phyloP scores from a whole-genome alignment of 2,329 filamentous ascomycete species.

The Colletotrichum sp. region DNA sequence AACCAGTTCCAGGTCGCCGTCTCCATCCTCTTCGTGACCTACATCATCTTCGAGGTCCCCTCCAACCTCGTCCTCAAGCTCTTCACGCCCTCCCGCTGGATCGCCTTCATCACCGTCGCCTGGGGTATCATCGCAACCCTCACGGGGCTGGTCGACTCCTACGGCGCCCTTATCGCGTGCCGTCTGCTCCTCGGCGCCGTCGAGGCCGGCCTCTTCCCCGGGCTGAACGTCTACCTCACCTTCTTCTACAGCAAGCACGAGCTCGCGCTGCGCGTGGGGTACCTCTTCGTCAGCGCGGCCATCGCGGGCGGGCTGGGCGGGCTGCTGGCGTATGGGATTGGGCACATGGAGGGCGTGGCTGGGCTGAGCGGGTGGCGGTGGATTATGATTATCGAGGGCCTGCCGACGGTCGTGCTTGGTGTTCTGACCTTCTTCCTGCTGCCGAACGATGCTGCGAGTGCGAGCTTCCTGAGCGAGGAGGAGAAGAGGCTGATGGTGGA shows the following conservation, averaged over 20 bases:
- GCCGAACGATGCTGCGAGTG: constrained; percentile 53
- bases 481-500: constrained; percentile 37
- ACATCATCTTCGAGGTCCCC: constrained; percentile 65
- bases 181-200: constrained; percentile 72
- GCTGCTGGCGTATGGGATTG: constrained; percentile 75
- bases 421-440: constrained; percentile 57
- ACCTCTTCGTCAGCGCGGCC: constrained; percentile 74
- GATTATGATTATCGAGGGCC: constrained; percentile 66
- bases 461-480: constrained; percentile 26
- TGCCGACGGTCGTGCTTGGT: constrained; percentile 55
- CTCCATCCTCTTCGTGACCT: constrained; percentile 72
- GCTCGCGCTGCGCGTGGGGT: constrained; percentile 74
- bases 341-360: constrained; percentile 70
- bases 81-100: constrained; percentile 66
- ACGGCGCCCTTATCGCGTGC: constrained; percentile 69
- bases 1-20: constrained; percentile 76
- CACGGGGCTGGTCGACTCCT: constrained; percentile 71
- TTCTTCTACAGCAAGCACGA: constrained; percentile 79
- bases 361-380: constrained; percentile 75
- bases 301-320: constrained; percentile 76
- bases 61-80: constrained; percentile 69
- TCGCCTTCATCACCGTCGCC: constrained; percentile 66
- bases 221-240: constrained; percentile 72
- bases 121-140: constrained; percentile 76
- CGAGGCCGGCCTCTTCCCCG: constrained; percentile 74